Conservation (phyloP, 2,329 filamentous ascomycete genomes). For the Phyllosticta citrichinensis region DNA sequence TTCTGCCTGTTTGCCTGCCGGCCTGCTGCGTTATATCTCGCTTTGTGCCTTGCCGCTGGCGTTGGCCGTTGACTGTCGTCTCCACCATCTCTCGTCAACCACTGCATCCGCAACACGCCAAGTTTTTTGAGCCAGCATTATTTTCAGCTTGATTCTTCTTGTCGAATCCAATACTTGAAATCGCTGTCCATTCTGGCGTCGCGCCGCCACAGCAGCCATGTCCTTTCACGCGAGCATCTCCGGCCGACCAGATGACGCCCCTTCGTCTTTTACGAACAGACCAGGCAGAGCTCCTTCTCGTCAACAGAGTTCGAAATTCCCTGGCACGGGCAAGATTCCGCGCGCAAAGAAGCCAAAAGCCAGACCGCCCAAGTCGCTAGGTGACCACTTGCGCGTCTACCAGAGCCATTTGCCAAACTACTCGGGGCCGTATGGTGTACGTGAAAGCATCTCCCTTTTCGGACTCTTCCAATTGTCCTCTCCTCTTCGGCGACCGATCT, state of each 20-base stretch:
- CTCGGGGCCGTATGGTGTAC: slow-evolving; percentile 38
- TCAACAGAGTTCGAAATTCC: background rate
- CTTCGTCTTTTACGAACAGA: background rate
- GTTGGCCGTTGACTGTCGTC: background rate
- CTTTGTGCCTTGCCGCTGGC: background rate
- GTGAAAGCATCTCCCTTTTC: too few species aligned
- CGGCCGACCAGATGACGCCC: background rate
- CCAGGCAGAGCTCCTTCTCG: background rate
- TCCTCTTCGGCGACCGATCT: background rate
- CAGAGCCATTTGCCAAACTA: slow-evolving; percentile 39
- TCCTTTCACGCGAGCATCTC: slow-evolving; percentile 1
- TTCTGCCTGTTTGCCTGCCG: background rate
- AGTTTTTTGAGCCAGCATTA: too few species aligned
- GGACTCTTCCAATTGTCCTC: background rate
- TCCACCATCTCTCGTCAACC: background rate
- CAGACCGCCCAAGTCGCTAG: slow-evolving; percentile 36
- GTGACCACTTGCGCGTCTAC: slow-evolving; percentile 37
- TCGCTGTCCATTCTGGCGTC: too few species aligned
- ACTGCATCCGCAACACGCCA: too few species aligned
- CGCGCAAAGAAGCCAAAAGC: slow-evolving; percentile 38
- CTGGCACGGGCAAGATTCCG: background rate
- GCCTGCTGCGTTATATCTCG: background rate
- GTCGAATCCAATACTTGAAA: too few species aligned
- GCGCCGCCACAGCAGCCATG: background rate
- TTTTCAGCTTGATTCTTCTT: too few species aligned